These are phyloP conservation scores for Raphanus raphanistrum DNA, from an alignment of 345 rosid species.

Conservation along the genomic window DNA sequence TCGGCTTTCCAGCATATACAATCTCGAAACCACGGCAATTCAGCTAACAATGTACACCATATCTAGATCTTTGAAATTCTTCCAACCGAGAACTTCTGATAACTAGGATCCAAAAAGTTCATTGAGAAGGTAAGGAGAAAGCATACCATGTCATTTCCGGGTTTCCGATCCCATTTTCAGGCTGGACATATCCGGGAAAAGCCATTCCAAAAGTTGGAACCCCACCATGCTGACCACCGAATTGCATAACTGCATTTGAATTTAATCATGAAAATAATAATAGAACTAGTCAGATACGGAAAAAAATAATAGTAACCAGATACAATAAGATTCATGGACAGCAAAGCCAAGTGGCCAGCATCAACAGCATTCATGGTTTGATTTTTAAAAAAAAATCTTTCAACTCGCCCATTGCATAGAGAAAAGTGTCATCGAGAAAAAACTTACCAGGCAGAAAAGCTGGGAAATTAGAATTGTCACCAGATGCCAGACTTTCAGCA, in stretches of 20 bases:
- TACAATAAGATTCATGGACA: not conserved
- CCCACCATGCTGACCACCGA: slow-evolving; percentile 95
- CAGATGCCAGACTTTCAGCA: slow-evolving; percentile 59
- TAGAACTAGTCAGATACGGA: not conserved
- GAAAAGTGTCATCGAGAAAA: slow-evolving; percentile 3
- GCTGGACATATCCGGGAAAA: slow-evolving; percentile 57
- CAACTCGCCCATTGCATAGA: not conserved
- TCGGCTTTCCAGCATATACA: not conserved
- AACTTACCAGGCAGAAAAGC: slow-evolving; percentile 81
- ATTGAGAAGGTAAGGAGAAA: slow-evolving; percentile 11
- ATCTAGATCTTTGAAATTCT: slow-evolving; percentile 1
- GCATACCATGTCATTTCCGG: slow-evolving; percentile 97
- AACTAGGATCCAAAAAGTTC: slow-evolving; percentile 21
- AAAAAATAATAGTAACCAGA: not conserved
- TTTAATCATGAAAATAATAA: not conserved
- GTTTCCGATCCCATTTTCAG: slow-evolving; percentile 83
- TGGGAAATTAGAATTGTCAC: slow-evolving; percentile 79
- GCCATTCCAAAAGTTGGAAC: slow-evolving; percentile 99
- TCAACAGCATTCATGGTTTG: slow-evolving; percentile 3
- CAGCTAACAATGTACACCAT: not conserved
- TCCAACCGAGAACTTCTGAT: slow-evolving; percentile 2
- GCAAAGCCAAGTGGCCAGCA: not conserved
- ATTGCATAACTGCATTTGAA: slow-evolving; percentile 63
- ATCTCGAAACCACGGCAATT: not conserved
- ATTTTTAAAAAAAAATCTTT: not conserved